Evolutionary conservation across 1,284 basidiomycete species (phyloP), one percentile per base, ranked within the genome.

Genomic region (Marasmius oreades): DNA sequence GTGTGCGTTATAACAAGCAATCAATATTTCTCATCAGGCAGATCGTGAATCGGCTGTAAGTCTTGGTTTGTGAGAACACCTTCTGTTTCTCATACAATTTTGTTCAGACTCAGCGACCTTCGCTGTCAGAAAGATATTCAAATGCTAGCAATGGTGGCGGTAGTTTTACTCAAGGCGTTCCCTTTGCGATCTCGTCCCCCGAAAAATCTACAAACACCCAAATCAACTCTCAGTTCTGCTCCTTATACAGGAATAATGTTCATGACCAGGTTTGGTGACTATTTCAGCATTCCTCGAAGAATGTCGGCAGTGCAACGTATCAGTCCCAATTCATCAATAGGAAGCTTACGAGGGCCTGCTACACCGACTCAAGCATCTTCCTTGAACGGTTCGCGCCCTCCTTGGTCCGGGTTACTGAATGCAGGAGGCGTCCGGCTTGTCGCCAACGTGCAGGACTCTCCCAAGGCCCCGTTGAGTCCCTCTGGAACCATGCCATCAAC

Each of bases 71-170:
- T 31, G 28, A 31, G 10, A 4, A 31, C 28, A 31, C 10, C 4
- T 31, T 52, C 1, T 55, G 53, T 48, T 39, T 51, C 7, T 23
- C 24, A 22, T 31, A n/a, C 50, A 14, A 26, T 22, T 45, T 20
- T 52, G 44, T 28, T 39, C 57, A 93, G 90, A 57, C 86, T 93
- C 61, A 64, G 71, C 1, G 80, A 89, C 59, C 77, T 92, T 33
- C 78, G 82, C 5, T 76, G 75, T 23, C 75, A 76, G 28, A 88
- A 83, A 62, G 92, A 95, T 65, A 69, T 93, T 0, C 92, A 95
- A 64, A 87, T 93, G 76, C 77, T 95, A 3, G 90, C 89, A 0
- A 86, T 95, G 76, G 65, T 94, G 0, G 80, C 90, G 0, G 78
- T 85, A 47, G 68, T 93, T 18, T 72, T 94, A 3, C 73, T 92